Evolutionary conservation across 2,329 filamentous ascomycete species (phyloP).

Genomic region (Colletotrichum tropicicola): DNA sequence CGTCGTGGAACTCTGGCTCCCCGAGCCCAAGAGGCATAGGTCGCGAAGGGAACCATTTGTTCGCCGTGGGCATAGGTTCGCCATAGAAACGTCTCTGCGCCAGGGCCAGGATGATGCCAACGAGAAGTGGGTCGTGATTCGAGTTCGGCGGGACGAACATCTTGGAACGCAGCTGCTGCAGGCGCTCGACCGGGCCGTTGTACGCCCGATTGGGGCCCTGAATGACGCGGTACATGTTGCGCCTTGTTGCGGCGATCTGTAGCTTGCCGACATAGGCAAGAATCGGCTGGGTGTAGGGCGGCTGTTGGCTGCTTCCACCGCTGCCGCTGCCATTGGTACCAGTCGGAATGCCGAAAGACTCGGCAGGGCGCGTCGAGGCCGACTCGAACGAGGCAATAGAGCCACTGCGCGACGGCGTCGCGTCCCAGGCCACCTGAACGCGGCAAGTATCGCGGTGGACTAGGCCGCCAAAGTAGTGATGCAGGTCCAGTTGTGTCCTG

Average conservation of each 20-base stretch:
- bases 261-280: slow-evolving; percentile 59
- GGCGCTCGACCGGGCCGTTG: slow-evolving; percentile 57
- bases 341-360: slow-evolving; percentile 37
- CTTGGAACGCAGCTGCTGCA: slow-evolving; percentile 58
- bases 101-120: slow-evolving; percentile 64
- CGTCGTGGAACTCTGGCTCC: slow-evolving; percentile 51
- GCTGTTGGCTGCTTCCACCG: slow-evolving; percentile 3
- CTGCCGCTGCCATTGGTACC: background rate
- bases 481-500: slow-evolving; percentile 45
- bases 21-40: slow-evolving; percentile 5
- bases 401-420: slow-evolving; percentile 31
- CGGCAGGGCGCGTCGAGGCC: slow-evolving; percentile 45
- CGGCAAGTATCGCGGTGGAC: slow-evolving; percentile 55
- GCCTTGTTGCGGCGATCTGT: slow-evolving; percentile 55
- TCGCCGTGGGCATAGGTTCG: slow-evolving; percentile 18
- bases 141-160: slow-evolving; percentile 55
- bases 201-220: slow-evolving; percentile 47
- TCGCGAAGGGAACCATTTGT: slow-evolving; percentile 18
- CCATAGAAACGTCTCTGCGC: slow-evolving; percentile 64
- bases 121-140: slow-evolving; percentile 62
- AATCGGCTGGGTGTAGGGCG: slow-evolving; percentile 37
- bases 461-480: slow-evolving; percentile 58
- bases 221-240: slow-evolving; percentile 55
- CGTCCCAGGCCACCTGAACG: slow-evolving; percentile 60
- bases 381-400: slow-evolving; percentile 42